These are phyloP conservation scores for Graphiopsis chlorocephala DNA, from an alignment of 2,329 filamentous ascomycete genomes.

Conservation along the genomic window DNA sequence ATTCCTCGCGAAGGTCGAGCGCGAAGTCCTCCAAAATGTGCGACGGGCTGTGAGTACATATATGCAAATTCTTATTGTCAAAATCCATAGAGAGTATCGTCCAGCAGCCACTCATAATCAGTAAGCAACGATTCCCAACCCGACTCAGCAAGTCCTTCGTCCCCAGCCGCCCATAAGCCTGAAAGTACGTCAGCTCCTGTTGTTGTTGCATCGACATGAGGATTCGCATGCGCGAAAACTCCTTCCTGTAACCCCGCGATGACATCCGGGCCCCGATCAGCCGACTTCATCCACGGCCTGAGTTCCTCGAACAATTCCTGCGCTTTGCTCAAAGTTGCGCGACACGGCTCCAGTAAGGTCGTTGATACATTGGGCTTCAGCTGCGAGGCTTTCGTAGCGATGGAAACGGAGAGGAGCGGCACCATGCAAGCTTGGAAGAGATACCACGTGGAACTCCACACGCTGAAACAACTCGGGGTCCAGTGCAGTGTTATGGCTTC, in stretches of 20 bases:
- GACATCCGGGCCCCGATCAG: background rate
- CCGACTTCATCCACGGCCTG: background rate
- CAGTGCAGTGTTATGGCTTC: background rate
- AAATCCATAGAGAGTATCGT: background rate
- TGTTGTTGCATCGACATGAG: background rate
- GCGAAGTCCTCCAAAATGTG: slow-evolving; percentile 67
- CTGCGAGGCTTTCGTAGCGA: background rate
- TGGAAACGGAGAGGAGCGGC: background rate
- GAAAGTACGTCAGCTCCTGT: background rate
- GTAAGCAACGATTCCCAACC: background rate
- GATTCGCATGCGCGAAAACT: background rate
- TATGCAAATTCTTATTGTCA: background rate
- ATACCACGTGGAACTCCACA: background rate
- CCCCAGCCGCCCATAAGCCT: background rate
- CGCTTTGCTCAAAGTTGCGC: background rate
- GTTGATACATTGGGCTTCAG: background rate
- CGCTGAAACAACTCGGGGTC: background rate
- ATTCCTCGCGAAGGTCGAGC: slow-evolving; percentile 61
- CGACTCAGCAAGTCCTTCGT: background rate
- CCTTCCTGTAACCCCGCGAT: background rate
- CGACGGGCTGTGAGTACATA: slow-evolving; percentile 44
- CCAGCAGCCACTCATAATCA: background rate
- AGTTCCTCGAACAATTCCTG: background rate
- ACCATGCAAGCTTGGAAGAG: background rate
- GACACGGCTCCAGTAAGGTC: background rate